A percentile compares a stretch with the other conserved stretches of the same genome.
Conservation (phyloP, 768 basidiomycete species). For the Austroboletus festivus region DNA sequence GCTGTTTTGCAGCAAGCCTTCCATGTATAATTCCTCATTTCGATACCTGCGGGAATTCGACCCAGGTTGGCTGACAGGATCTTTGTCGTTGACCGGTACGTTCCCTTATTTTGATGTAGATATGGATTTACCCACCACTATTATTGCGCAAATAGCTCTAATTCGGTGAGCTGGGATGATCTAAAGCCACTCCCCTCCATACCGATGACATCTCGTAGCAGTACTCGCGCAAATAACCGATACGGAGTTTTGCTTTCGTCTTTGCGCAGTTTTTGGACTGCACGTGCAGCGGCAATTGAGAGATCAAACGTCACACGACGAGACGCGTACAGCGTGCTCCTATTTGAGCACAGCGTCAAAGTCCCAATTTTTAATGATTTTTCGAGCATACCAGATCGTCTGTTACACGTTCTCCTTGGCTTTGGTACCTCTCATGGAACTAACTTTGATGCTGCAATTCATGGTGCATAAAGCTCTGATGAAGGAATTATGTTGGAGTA, state of each 20-base stretch:
- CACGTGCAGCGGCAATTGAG: no score
- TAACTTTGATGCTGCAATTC: no score
- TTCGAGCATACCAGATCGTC: no score
- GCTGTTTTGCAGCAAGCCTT: constrained; percentile 51
- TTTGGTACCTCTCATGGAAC: no score
- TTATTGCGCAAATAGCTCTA: background rate
- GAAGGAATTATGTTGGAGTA: no score
- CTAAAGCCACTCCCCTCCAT: constrained; percentile 43
- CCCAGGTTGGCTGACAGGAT: constrained; percentile 39
- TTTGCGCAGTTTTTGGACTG: no score
- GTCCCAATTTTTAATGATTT: no score
- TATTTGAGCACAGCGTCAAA: no score
- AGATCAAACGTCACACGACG: no score
- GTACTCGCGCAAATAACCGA: constrained; percentile 40
- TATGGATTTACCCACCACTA: constrained; percentile 43
- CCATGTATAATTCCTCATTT: constrained; percentile 54
- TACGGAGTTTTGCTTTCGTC: constrained; percentile 60
- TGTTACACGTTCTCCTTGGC: no score
- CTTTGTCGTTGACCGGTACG: constrained; percentile 53
- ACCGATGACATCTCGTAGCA: constrained; percentile 39
- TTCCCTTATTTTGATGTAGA: background rate
- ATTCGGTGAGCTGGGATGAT: constrained; percentile 47
- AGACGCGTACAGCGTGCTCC: no score
- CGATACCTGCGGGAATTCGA: background rate
- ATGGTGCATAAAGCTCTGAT: no score